Evolutionary conservation across 768 basidiomycete genomes (phyloP), one percentile per base, ranked within the genome.

Genomic region (Rhizopogon roseolus): DNA sequence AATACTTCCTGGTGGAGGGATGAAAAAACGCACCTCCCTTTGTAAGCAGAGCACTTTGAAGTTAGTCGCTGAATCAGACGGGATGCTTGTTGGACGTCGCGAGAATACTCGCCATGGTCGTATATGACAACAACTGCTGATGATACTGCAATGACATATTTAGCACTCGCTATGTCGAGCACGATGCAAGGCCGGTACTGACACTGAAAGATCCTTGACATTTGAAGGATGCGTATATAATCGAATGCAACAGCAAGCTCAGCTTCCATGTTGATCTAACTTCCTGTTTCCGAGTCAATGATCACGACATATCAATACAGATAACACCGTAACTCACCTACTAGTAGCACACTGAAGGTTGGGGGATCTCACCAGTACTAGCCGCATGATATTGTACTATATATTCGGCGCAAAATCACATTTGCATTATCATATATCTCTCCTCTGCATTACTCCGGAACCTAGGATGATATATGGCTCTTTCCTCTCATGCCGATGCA

Each of bases 221-320:
- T 38, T 36, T 53, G 54, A 44, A 55, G 54, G 27, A 55, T 53
- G 38, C 38, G 34, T 6, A 53, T 7, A 40, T 53, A 43, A 13
- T 54, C 29, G 17, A 53, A 34, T 3, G 54, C 16, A 28, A 29
- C 22, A 27, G 37, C 27, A 14, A 54, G 27, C 17, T 54, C 54
- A 22, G 42, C 51, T 9, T 55, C 52, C 54, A 55, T 55, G 10
- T 22, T 27, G 32, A 32, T 41, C 41, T 34, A 25, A 7, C 28
- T 22, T 41, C n/a, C 6, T 16, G 16, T 5, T 25, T 52, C 22
- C 22, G 22, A 22, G 22, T 22, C 8, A 36, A 41, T 16, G 14
- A 48, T n/a, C 40, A 22, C 28, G 1, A 19, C 5, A 32, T n/a
- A 34, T 28, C 19, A 22, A 32, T 22, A 46, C 9, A 16, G 29